Conservation (phyloP, 495 filamentous ascomycete species). For the Aspergillus heteromorphus region DNA sequence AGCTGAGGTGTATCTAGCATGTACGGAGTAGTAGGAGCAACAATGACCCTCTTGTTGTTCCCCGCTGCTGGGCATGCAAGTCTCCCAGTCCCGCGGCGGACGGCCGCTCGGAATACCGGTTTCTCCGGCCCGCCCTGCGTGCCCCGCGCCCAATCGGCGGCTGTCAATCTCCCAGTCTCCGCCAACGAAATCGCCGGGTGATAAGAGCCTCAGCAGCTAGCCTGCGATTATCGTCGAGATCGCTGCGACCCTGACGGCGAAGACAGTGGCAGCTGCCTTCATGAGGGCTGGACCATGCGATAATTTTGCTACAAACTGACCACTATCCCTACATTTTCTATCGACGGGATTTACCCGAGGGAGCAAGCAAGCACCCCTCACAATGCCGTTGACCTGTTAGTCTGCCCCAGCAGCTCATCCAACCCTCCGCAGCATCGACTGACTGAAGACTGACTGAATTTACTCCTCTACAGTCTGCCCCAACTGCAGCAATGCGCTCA, state of each 20-base stretch:
- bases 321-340: background rate
- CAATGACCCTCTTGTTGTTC: slow-evolving; percentile 10
- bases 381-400: slow-evolving; percentile 43
- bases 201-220: slow-evolving; percentile 14
- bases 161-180: slow-evolving; percentile 10
- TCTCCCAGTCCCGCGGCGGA: slow-evolving; percentile 3
- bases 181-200: slow-evolving; percentile 7
- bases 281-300: background rate
- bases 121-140: slow-evolving; percentile 8
- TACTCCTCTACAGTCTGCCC: slow-evolving; percentile 67
- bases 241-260: slow-evolving; percentile 12
- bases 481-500: slow-evolving; percentile 85
- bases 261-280: slow-evolving; percentile 2
- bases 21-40: too few relatives aligned
- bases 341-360: slow-evolving; percentile 2
- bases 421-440: slow-evolving; percentile 9
- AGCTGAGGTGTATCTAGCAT: too few relatives aligned
- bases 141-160: slow-evolving; percentile 19
- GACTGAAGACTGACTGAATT: slow-evolving; percentile 26
- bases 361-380: slow-evolving; percentile 2
- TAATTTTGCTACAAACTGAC: slow-evolving; percentile 1
- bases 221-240: slow-evolving; percentile 3
- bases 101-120: slow-evolving; percentile 11
- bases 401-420: slow-evolving; percentile 1
- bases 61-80: slow-evolving; percentile 10